Percentiles rank a stretch among this genome's conserved stretches.
phyloP scores from a whole-genome alignment of 2,329 filamentous ascomycete genomes.

The Sporothrix variecibatus region DNA sequence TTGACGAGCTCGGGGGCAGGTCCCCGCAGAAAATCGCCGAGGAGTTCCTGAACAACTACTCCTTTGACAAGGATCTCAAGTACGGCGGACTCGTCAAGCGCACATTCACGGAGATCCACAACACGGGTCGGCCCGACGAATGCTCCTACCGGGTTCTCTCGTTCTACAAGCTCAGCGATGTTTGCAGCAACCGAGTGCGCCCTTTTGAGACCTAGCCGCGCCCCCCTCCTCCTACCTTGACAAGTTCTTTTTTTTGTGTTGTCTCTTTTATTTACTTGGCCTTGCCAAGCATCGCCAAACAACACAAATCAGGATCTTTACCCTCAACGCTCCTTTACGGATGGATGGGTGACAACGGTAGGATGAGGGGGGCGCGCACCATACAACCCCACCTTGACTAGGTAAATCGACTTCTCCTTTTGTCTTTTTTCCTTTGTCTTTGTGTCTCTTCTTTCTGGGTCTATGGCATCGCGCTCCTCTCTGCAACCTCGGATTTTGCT shows the following conservation, averaged over 20 bases:
- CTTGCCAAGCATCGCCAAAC: background rate
- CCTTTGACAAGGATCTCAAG: background rate
- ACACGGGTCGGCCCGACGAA: no score
- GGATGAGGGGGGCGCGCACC: background rate
- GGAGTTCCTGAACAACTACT: background rate
- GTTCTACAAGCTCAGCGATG: background rate
- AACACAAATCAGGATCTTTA: background rate
- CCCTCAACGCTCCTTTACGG: background rate
- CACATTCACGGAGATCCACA: background rate
- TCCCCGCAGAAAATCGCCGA: background rate
- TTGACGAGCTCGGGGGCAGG: background rate
- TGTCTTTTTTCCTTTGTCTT: background rate
- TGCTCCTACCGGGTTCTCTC: background rate
- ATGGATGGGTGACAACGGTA: background rate
- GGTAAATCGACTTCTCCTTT: background rate
- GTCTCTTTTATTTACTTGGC: background rate
- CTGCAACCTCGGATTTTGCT: background rate
- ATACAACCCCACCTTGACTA: background rate
- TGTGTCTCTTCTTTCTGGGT: background rate
- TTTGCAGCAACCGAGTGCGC: background rate
- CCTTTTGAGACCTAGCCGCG: background rate
- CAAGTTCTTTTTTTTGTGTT: background rate
- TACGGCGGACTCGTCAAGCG: background rate
- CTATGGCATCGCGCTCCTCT: background rate
- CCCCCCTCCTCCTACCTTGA: slow-evolving; percentile 8